These are phyloP conservation scores for Musa acuminata DNA, from an alignment of 176 grass and related monocot genomes.

Conservation along the genomic window DNA sequence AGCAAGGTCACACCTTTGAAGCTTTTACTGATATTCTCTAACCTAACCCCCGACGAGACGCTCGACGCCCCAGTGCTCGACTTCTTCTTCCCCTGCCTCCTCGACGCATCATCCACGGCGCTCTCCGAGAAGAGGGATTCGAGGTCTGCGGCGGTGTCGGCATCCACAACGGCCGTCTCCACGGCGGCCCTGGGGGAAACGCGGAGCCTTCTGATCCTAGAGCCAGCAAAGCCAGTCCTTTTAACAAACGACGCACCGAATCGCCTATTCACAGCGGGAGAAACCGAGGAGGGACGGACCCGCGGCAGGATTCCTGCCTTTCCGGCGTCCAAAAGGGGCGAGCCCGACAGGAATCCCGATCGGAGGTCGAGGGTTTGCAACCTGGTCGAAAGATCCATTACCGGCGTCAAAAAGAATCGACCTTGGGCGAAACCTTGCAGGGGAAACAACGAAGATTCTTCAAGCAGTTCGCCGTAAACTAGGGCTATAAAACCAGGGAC, in stretches of 20 bases:
- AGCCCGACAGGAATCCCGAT: conserved; percentile 24
- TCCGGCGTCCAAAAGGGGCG: conserved; percentile 18
- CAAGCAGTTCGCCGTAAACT: neutral
- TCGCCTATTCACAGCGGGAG: neutral
- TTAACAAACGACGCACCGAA: conserved; percentile 8
- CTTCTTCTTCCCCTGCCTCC: conserved; percentile 52
- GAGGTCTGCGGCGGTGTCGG: conserved; percentile 26
- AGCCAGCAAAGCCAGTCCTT: neutral
- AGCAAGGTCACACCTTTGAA: conserved; percentile 76
- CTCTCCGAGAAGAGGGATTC: conserved; percentile 48
- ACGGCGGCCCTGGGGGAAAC: conserved; percentile 27
- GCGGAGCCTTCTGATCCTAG: conserved; percentile 23
- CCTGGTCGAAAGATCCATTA: conserved; percentile 59
- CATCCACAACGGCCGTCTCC: conserved; percentile 26
- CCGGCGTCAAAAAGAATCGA: neutral
- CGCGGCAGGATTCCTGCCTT: neutral
- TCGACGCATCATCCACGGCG: neutral
- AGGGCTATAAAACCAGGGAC: neutral
- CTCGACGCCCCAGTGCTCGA: conserved; percentile 63
- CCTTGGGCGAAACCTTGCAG: neutral
- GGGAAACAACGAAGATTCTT: neutral
- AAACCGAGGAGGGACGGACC: neutral
- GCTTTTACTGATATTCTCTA: conserved; percentile 71
- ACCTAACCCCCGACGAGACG: conserved; percentile 73
- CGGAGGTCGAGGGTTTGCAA: conserved; percentile 25